Evolutionary conservation across 768 basidiomycete species (phyloP).

Genomic region (Termitomyces titanicus): DNA sequence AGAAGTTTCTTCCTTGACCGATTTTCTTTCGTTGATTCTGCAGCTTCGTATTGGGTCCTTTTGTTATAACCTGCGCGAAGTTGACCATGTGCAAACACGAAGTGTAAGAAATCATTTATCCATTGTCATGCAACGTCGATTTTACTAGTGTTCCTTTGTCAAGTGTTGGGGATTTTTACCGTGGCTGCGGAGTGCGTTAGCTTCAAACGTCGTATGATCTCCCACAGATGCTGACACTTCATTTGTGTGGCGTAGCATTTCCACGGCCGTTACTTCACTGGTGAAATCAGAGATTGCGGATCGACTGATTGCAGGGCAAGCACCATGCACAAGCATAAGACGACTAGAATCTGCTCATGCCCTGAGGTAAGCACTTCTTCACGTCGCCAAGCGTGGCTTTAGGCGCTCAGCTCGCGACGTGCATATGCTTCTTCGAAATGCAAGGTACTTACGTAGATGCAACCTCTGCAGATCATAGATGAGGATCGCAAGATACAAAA

Average conservation of each 20-base stretch:
- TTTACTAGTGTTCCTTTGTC: slow-evolving; percentile 3
- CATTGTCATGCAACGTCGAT: not conserved
- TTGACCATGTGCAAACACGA: slow-evolving; percentile 34
- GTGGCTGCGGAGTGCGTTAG: slow-evolving; percentile 44
- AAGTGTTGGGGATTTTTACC: slow-evolving; percentile 46
- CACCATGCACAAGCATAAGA: slow-evolving; percentile 39
- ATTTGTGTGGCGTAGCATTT: slow-evolving; percentile 35
- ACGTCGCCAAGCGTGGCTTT: not conserved
- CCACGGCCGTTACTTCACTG: slow-evolving; percentile 46
- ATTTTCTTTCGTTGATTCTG: not conserved
- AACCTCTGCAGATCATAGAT: slow-evolving; percentile 29
- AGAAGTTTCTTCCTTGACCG: not conserved
- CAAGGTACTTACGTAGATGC: not conserved
- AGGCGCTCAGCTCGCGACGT: not conserved
- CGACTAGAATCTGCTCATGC: slow-evolving; percentile 37
- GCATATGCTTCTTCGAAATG: not conserved
- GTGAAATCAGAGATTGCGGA: slow-evolving; percentile 37
- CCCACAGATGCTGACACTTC: slow-evolving; percentile 5
- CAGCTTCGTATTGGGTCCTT: not conserved
- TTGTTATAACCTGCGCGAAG: not conserved
- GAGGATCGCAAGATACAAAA: slow-evolving; percentile 44
- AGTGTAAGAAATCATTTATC: slow-evolving; percentile 23
- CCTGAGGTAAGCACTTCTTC: slow-evolving; percentile 30
- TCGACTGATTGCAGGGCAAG: slow-evolving; percentile 37
- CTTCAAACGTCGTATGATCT: not conserved